Percentiles rank a stretch among this genome's conserved stretches.
Evolutionary conservation across 805 yeast species (phyloP).

Genomic region (Nakazawaea anatomiae): DNA sequence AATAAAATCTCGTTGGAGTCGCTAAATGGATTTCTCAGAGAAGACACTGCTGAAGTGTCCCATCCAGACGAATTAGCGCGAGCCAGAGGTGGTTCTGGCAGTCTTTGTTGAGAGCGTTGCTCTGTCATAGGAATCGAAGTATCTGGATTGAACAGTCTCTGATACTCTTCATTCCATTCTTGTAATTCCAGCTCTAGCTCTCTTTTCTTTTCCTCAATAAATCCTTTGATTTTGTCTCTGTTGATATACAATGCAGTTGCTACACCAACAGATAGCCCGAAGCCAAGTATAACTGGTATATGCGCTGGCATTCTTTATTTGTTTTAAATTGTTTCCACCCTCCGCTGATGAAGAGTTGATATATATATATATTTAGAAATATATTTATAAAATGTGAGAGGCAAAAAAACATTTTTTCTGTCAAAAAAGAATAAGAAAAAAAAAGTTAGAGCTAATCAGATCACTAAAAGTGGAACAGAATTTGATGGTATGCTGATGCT

Average conservation of each 20-base stretch:
- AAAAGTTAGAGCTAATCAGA: neutral
- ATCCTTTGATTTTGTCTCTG: constrained; percentile 21
- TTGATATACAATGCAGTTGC: constrained; percentile 17
- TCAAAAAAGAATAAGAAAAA: neutral
- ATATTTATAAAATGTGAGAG: neutral
- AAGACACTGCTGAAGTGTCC: neutral
- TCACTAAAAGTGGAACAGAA: neutral
- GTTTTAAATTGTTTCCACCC: too few relatives aligned
- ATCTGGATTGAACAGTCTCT: constrained; percentile 3
- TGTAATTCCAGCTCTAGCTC: constrained; percentile 5
- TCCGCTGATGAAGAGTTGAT: too few relatives aligned
- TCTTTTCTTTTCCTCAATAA: constrained; percentile 15
- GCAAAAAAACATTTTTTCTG: neutral
- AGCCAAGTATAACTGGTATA: constrained; percentile 19
- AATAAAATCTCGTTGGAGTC: neutral
- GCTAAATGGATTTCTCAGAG: neutral
- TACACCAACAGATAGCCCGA: constrained; percentile 20
- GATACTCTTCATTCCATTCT: neutral
- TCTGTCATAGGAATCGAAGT: neutral
- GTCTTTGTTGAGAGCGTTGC: neutral
- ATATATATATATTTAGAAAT: too few relatives aligned
- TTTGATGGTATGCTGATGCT: too few relatives aligned
- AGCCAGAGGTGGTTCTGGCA: neutral
- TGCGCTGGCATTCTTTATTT: constrained; percentile 5
- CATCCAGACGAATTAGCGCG: too few relatives aligned